Percentiles rank a stretch among this genome's conserved stretches.
Conservation (phyloP, 257 asterid species). For the Gardenia jasminoides region DNA sequence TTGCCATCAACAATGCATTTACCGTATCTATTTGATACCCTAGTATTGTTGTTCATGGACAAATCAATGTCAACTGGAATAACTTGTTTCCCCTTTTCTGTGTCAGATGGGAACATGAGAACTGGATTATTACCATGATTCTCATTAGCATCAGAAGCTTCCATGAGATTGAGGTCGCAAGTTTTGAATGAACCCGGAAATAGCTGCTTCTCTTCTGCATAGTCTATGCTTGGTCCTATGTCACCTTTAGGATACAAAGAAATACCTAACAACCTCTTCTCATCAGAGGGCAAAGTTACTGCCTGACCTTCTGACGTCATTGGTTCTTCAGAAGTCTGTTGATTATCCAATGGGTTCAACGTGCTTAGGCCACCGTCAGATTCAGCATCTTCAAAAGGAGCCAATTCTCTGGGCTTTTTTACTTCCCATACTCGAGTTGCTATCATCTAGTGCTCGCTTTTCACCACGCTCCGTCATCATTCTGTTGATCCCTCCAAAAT, state of each 20-base stretch:
- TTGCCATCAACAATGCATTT: conserved; percentile 40
- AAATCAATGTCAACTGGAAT: conserved; percentile 64
- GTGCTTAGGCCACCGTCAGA: conserved; percentile 36
- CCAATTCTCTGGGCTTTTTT: conserved; percentile 53
- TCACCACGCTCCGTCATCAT: conserved; percentile 46
- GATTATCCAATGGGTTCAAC: conserved; percentile 43
- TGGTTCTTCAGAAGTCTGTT: conserved; percentile 40
- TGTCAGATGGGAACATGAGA: conserved; percentile 39
- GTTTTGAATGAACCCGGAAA: conserved; percentile 77
- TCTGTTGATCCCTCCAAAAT: conserved; percentile 39
- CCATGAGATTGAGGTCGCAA: conserved; percentile 82
- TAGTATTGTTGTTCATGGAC: conserved; percentile 51
- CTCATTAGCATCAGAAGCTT: conserved; percentile 57
- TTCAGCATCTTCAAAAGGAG: conserved; percentile 30
- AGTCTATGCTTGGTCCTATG: conserved; percentile 34
- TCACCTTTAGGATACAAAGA: conserved; percentile 46
- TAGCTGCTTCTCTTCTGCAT: conserved; percentile 59
- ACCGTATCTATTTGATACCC: conserved; percentile 38
- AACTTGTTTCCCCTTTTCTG: conserved; percentile 39
- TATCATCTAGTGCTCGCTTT: conserved; percentile 51
- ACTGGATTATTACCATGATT: conserved; percentile 43
- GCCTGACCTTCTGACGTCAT: conserved; percentile 35
- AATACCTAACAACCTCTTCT: conserved; percentile 43
- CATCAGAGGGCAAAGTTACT: conserved; percentile 41
- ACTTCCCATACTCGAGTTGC: conserved; percentile 40